Conservation (phyloP, 345 rosid species). For the Excoecaria agallocha region DNA sequence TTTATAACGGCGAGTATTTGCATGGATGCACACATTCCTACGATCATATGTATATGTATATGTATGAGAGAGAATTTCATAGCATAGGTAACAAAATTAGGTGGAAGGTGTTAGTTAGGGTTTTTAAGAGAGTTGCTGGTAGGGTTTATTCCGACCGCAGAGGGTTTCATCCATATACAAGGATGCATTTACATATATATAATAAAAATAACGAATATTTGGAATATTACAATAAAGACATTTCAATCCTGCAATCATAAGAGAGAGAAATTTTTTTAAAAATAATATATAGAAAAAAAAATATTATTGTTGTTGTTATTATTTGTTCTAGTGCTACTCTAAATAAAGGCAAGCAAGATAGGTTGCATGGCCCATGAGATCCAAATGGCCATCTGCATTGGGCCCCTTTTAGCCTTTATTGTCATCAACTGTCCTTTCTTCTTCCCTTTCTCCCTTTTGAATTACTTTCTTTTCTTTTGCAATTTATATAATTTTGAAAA, state of each 20-base stretch:
- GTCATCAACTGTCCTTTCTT: conserved; percentile 25
- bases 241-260: neutral
- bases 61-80: too few species aligned
- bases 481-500: neutral
- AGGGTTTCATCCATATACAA: neutral
- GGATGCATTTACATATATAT: neutral
- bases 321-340: neutral
- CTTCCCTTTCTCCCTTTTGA: neutral
- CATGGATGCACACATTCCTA: too few species aligned
- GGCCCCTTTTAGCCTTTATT: conserved; percentile 33
- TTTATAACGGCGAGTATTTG: too few species aligned
- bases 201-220: neutral
- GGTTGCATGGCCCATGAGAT: conserved; percentile 24
- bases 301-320: too few species aligned
- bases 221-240: neutral
- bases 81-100: too few species aligned
- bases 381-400: conserved; percentile 21
- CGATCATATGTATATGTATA: too few species aligned
- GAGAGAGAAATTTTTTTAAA: neutral
- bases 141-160: conserved; percentile 18
- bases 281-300: neutral
- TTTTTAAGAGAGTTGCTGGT: conserved; percentile 11
- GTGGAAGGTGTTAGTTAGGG: conserved; percentile 2
- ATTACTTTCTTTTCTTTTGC: neutral
- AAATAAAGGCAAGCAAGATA: conserved; percentile 11